phyloP scores from a whole-genome alignment of 2,329 filamentous ascomycete species.

The Thyridium curvatum region DNA sequence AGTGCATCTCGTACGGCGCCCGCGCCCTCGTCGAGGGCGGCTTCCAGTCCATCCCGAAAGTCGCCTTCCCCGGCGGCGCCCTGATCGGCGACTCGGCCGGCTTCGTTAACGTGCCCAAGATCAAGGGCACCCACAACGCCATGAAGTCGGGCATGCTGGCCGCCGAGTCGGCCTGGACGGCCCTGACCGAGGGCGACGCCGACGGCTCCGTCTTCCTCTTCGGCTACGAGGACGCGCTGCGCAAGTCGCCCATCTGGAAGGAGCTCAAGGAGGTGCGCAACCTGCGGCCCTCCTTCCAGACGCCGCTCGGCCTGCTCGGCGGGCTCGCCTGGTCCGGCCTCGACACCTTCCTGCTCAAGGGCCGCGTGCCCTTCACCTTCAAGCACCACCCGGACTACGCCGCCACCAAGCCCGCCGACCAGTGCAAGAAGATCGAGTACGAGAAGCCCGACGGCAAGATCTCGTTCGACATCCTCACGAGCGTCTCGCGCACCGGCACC shows the following conservation, averaged over 20 bases:
- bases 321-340: slow-evolving; percentile 89
- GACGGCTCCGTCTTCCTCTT: slow-evolving; percentile 80
- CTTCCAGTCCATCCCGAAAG: slow-evolving; percentile 96
- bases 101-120: slow-evolving; percentile 95
- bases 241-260: slow-evolving; percentile 84
- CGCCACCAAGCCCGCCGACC: slow-evolving; percentile 72
- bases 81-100: slow-evolving; percentile 94
- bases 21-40: slow-evolving; percentile 89
- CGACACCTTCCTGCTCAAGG: slow-evolving; percentile 82
- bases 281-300: slow-evolving; percentile 93
- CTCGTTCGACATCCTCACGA: slow-evolving; percentile 92
- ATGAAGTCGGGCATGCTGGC: slow-evolving; percentile 98
- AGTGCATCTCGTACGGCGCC: slow-evolving; percentile 94
- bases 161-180: slow-evolving; percentile 81
- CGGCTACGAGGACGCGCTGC: slow-evolving; percentile 85
- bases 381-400: slow-evolving; percentile 75
- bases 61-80: slow-evolving; percentile 91
- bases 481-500: slow-evolving; percentile 89
- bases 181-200: slow-evolving; percentile 50
- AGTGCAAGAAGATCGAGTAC: slow-evolving; percentile 87
- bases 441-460: slow-evolving; percentile 94
- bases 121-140: slow-evolving; percentile 96
- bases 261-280: slow-evolving; percentile 94
- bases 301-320: slow-evolving; percentile 78
- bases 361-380: slow-evolving; percentile 84